These are phyloP conservation scores for Collybiopsis luxurians DNA, from an alignment of 768 basidiomycete genomes.

Conservation along the genomic window DNA sequence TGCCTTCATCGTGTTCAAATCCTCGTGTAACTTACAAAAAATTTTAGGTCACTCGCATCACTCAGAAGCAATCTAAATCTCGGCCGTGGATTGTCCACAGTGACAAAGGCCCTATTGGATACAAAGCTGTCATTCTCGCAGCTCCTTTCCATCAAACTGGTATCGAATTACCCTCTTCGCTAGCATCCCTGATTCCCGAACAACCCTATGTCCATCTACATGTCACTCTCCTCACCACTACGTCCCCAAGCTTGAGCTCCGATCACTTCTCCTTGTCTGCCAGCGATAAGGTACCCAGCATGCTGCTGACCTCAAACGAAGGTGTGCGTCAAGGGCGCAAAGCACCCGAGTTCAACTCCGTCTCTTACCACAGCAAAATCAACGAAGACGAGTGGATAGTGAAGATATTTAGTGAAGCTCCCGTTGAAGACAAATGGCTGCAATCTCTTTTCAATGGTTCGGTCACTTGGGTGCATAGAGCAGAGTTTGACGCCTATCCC, in stretches of 20 bases:
- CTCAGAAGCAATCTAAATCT: constrained; percentile 36
- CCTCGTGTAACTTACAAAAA: neutral
- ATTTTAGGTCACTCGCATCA: constrained; percentile 52
- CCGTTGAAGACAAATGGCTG: constrained; percentile 70
- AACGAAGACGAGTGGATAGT: constrained; percentile 65
- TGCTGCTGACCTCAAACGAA: constrained; percentile 72
- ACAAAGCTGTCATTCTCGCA: constrained; percentile 80
- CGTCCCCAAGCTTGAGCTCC: constrained; percentile 54
- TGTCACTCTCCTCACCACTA: constrained; percentile 87
- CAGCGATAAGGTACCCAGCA: constrained; percentile 47
- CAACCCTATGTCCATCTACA: constrained; percentile 84
- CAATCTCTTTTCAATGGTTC: constrained; percentile 57
- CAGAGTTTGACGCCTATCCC: constrained; percentile 87
- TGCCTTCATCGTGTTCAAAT: constrained; percentile 8
- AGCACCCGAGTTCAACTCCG: constrained; percentile 81
- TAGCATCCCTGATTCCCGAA: constrained; percentile 53
- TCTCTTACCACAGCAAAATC: constrained; percentile 73
- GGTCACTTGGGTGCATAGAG: constrained; percentile 79
- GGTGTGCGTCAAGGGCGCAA: constrained; percentile 52
- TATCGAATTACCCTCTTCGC: constrained; percentile 48
- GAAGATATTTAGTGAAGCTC: constrained; percentile 80
- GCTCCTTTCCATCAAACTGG: constrained; percentile 76
- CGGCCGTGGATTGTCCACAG: constrained; percentile 55
- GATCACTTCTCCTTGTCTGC: constrained; percentile 64
- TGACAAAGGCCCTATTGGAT: constrained; percentile 43